A percentile compares a stretch with the other conserved stretches of the same genome.
Conservation (phyloP, 495 filamentous ascomycete species). For the Penicillium verhagenii region DNA sequence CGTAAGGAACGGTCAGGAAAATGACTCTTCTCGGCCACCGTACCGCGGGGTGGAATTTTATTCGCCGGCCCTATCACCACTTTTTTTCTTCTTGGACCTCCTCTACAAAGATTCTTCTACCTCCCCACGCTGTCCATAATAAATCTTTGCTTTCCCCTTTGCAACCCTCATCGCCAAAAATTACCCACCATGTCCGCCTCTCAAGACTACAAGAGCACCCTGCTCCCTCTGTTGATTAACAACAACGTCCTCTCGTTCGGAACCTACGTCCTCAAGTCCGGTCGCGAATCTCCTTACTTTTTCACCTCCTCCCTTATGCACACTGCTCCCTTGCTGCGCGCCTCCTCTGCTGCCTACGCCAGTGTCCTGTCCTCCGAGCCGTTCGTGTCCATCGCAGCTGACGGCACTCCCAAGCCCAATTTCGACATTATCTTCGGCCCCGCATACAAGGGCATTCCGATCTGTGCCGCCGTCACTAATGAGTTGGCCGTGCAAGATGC, state of each 20-base stretch:
- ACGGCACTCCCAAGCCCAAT: slow-evolving; percentile 31
- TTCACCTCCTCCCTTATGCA: slow-evolving; percentile 92
- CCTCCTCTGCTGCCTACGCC: slow-evolving; percentile 78
- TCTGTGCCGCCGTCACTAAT: slow-evolving; percentile 70
- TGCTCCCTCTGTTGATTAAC: slow-evolving; percentile 69
- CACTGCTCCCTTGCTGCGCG: slow-evolving; percentile 66
- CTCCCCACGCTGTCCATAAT: background rate
- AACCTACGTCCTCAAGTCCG: slow-evolving; percentile 85
- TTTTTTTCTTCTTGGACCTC: background rate
- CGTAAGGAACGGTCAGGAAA: too few species aligned
- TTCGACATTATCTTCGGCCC: slow-evolving; percentile 61
- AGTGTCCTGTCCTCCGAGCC: slow-evolving; percentile 58
- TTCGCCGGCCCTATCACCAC: slow-evolving; percentile 3
- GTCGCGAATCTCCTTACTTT: slow-evolving; percentile 95
- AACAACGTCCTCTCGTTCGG: slow-evolving; percentile 85
- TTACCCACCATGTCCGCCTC: slow-evolving; percentile 21
- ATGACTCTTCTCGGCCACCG: background rate
- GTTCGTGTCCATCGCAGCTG: slow-evolving; percentile 36
- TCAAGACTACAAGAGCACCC: slow-evolving; percentile 59
- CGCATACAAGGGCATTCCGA: slow-evolving; percentile 93
- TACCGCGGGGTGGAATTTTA: background rate
- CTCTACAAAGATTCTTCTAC: background rate
- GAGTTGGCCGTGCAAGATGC: slow-evolving; percentile 65
- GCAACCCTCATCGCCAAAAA: background rate
- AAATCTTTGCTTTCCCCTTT: background rate